Percentiles rank a stretch among this genome's conserved stretches.
Conservation (phyloP, 768 basidiomycete genomes). For the Russula vinacea region DNA sequence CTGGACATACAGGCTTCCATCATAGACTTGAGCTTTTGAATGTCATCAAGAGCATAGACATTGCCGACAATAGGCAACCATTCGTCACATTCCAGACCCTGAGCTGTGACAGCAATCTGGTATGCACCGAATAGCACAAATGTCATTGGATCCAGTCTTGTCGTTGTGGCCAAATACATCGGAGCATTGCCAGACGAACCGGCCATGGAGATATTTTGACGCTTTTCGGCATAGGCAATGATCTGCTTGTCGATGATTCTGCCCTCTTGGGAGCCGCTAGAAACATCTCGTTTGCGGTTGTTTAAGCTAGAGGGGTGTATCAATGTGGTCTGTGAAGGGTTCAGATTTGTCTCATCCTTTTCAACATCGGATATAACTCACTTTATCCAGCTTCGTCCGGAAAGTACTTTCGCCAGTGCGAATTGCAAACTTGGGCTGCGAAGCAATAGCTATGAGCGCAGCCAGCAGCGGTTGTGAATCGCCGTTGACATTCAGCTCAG, state of each 20-base stretch:
- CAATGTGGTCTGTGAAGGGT: conserved; percentile 52
- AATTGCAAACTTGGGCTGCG: conserved; percentile 89
- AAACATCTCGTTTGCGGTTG: conserved; percentile 53
- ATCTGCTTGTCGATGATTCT: conserved; percentile 60
- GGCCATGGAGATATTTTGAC: conserved; percentile 60
- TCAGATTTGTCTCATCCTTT: conserved; percentile 12
- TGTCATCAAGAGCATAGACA: conserved; percentile 69
- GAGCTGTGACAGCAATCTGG: conserved; percentile 62
- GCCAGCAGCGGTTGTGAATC: conserved; percentile 73
- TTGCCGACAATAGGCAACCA: conserved; percentile 86
- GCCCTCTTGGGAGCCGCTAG: conserved; percentile 34
- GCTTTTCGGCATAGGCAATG: conserved; percentile 81
- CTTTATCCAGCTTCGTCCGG: conserved; percentile 82
- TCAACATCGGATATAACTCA: conserved; percentile 36
- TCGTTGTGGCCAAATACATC: conserved; percentile 75
- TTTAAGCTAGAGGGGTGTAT: conserved; percentile 90
- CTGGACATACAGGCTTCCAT: conserved; percentile 85
- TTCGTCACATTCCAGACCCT: conserved; percentile 81
- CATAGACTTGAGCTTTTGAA: conserved; percentile 74
- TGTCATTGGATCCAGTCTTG: conserved; percentile 81
- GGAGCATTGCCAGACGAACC: conserved; percentile 41
- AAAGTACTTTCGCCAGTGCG: conserved; percentile 62
- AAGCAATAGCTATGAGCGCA: conserved; percentile 79
- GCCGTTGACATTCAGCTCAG: conserved; percentile 67
- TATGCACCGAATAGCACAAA: conserved; percentile 91